Evolutionary conservation across 148 eudicot genomes (phyloP).

Genomic region (Chenopodium berlandieri): DNA sequence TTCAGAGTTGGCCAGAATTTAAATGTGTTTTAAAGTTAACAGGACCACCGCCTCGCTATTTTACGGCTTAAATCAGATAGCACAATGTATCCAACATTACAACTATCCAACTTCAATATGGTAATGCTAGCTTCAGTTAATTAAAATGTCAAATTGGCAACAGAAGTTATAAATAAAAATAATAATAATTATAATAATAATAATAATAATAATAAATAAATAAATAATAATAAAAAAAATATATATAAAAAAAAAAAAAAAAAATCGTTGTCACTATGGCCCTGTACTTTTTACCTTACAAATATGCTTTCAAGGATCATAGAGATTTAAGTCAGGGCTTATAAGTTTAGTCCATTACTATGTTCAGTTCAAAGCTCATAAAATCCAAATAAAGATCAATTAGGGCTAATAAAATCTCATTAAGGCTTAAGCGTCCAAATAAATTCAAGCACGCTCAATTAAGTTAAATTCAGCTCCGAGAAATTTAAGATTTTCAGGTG

Average conservation of each 20-base stretch:
- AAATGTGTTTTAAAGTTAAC: slow-evolving; percentile 4
- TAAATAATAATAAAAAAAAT: too few relatives aligned
- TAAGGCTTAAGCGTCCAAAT: neutral
- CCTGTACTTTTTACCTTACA: neutral
- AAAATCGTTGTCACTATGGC: too few relatives aligned
- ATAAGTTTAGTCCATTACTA: neutral
- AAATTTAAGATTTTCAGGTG: neutral
- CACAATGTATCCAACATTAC: slow-evolving; percentile 4
- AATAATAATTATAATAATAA: too few relatives aligned
- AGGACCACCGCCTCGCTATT: slow-evolving; percentile 20
- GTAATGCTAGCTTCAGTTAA: slow-evolving; percentile 6
- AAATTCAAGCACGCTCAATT: neutral
- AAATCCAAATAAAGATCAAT: too few relatives aligned
- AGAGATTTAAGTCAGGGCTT: neutral
- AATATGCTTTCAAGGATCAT: neutral
- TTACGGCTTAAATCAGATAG: slow-evolving; percentile 4
- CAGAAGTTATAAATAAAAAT: neutral
- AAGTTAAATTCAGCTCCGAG: neutral
- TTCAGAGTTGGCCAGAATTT: neutral
- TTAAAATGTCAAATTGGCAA: neutral
- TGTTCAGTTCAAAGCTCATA: neutral
- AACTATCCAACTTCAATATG: slow-evolving; percentile 1
- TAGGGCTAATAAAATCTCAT: neutral
- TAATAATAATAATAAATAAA: too few relatives aligned
- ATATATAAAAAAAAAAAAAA: neutral